Evolutionary conservation across 805 yeast genomes (phyloP).

Genomic region (Barnettozyma populi): DNA sequence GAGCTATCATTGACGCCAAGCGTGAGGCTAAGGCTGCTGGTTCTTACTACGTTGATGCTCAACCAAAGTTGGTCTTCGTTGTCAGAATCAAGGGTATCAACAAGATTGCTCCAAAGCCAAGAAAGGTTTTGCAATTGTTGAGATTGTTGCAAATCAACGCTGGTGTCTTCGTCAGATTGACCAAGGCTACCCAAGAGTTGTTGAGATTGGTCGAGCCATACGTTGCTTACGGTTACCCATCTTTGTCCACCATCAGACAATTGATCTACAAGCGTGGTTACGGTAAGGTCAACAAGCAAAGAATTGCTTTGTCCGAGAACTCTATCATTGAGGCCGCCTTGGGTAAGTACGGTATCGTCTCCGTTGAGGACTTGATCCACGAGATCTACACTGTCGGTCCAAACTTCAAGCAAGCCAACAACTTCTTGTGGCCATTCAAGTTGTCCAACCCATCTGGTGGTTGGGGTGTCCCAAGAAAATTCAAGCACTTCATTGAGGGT

Average conservation of each 20-base stretch:
- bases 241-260: constrained; percentile 84
- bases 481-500: constrained; percentile 96
- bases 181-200: constrained; percentile 93
- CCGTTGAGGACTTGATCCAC: constrained; percentile 92
- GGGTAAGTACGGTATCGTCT: constrained; percentile 89
- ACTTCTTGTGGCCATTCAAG: constrained; percentile 98
- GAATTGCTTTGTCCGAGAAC: constrained; percentile 86
- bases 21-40: constrained; percentile 93
- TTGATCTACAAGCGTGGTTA: constrained; percentile 95
- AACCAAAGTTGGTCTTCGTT: constrained; percentile 90
- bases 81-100: constrained; percentile 99
- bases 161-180: constrained; percentile 90
- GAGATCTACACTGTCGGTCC: constrained; percentile 96
- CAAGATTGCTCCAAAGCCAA: constrained; percentile 99
- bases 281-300: constrained; percentile 96
- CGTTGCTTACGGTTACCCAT: constrained; percentile 97
- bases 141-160: constrained; percentile 92
- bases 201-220: constrained; percentile 93
- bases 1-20: constrained; percentile 79
- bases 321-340: constrained; percentile 79
- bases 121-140: constrained; percentile 93
- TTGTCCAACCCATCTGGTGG: constrained; percentile 96
- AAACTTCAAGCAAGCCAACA: constrained; percentile 97
- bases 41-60: constrained; percentile 92
- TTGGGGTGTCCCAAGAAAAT: constrained; percentile 95